Conservation (phyloP, 768 basidiomycete genomes). For the Boletus barrowsii region DNA sequence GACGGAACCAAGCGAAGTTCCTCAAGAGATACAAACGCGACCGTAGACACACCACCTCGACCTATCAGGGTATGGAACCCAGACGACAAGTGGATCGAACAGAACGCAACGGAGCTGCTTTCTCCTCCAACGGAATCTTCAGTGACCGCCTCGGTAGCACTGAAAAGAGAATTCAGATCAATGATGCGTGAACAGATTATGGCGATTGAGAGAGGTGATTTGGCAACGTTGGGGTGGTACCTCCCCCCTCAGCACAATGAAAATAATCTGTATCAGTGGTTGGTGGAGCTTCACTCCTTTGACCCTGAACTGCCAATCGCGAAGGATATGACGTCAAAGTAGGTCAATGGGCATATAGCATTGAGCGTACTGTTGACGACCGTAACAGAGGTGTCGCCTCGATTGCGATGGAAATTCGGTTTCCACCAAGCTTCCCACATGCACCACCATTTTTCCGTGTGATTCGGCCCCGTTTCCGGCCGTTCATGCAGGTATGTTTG, state of each 20-base stretch:
- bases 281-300: constrained; percentile 71
- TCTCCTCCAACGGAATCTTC: constrained; percentile 61
- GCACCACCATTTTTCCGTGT: constrained; percentile 77
- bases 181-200: constrained; percentile 60
- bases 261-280: constrained; percentile 71
- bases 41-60: not conserved
- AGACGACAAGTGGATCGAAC: constrained; percentile 46
- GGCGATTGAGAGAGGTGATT: constrained; percentile 43
- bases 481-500: constrained; percentile 47
- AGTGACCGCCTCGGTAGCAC: constrained; percentile 50
- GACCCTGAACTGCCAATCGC: constrained; percentile 58
- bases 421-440: constrained; percentile 62
- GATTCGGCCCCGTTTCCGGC: constrained; percentile 67
- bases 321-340: constrained; percentile 54
- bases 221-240: constrained; percentile 58
- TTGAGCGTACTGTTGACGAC: not conserved
- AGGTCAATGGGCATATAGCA: constrained; percentile 14
- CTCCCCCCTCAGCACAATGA: constrained; percentile 62
- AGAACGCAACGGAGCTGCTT: constrained; percentile 45
- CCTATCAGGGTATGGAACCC: constrained; percentile 48
- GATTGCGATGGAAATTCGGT: constrained; percentile 70
- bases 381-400: constrained; percentile 51
- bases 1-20: not conserved
- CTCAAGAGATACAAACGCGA: not conserved
- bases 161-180: constrained; percentile 58